phyloP scores from a whole-genome alignment of 371 early-diverging fungal genomes.

The Mucor mucedo region DNA sequence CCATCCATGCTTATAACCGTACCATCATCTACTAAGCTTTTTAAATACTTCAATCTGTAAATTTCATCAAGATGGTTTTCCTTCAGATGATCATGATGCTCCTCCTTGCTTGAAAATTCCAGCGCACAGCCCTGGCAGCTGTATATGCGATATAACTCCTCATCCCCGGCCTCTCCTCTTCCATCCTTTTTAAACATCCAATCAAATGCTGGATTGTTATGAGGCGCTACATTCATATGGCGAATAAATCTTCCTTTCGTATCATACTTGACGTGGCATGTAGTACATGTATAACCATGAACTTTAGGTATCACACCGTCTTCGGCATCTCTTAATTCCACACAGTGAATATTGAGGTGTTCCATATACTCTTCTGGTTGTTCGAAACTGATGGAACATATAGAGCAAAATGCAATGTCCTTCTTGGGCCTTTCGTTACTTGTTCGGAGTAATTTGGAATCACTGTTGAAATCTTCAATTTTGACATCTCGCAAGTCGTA shows the following conservation, averaged over 20 bases:
- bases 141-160: background rate
- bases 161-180: background rate
- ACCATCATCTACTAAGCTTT: background rate
- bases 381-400: background rate
- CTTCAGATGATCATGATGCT: background rate
- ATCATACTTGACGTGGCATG: background rate
- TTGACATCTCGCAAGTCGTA: background rate
- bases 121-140: background rate
- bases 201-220: background rate
- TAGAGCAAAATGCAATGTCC: background rate
- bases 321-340: background rate
- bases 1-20: background rate
- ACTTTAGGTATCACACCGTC: background rate
- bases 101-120: background rate
- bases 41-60: background rate
- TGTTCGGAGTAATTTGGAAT: background rate
- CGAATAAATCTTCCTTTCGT: background rate
- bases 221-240: background rate
- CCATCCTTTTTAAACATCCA: background rate
- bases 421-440: background rate
- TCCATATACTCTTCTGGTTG: background rate
- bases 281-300: background rate
- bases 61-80: background rate
- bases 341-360: background rate
- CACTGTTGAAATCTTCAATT: background rate